Evolutionary conservation across 1,284 basidiomycete species (phyloP), one percentile per base, ranked within the genome.

Genomic region (Cryptococcus neoformans): DNA sequence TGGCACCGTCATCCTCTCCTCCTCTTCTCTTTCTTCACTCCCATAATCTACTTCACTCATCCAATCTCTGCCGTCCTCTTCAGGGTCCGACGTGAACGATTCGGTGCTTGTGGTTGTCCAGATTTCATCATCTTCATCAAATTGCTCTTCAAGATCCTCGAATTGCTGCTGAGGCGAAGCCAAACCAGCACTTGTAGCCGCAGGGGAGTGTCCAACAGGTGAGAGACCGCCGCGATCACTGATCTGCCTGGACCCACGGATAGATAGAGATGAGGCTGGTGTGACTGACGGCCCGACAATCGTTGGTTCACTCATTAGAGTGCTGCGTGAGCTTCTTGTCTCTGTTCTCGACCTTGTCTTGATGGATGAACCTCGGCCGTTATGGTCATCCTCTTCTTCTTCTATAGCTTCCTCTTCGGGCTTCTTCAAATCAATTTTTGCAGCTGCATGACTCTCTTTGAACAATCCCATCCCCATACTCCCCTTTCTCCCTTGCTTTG

Each of bases 1-100:
- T 40, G 95, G 95, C 47, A 99, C 93, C 54, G 92, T 90, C n/a
- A 90, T 89, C 49, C 89, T 78, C 34, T 73, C 69, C 49, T 68
- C 65, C 38, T 63, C 67, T 9, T 58, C 58, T 17, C 68, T 65
- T 10, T 68, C 67, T 16, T 54, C 59, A 37, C 51, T 51, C 40
- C 40, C 49, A 45, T 55, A 56, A 17, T 58, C 53, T 34, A 44
- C 51, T 14, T 59, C 58, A 14, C 45, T 52, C 12, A 47, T 38
- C 54, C 60, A 57, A 16, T 53, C 46, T 44, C 44, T n/a, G 6
- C 39, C 55, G 1, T 55, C 54, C 38, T 51, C 60, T 28, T 65
- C 66, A n/a, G 55, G 54, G 37, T 64, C 60, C 8, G 51, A 55
- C 1, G 47, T 53, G 11, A 58, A 38, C 41, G 62, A 55, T 46